Percentiles rank a stretch among this genome's conserved stretches.
These are phyloP conservation scores for Annulohypoxylon stygium DNA, from an alignment of 495 filamentous ascomycete species.

Conservation along the genomic window DNA sequence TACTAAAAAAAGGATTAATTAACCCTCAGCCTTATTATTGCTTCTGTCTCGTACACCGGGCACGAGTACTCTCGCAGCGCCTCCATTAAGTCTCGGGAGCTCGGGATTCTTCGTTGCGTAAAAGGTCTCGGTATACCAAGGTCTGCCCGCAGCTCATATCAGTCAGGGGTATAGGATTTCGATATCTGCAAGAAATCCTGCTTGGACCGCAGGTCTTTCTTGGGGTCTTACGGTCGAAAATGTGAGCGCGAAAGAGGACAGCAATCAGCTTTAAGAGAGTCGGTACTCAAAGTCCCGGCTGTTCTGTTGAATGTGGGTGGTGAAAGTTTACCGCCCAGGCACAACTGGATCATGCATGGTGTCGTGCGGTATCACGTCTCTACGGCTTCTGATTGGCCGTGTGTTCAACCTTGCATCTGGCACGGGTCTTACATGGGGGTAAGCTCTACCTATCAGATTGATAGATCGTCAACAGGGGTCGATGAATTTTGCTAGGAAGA, in stretches of 20 bases:
- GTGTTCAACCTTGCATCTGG: constrained; percentile 44
- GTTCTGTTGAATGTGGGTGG: constrained; percentile 33
- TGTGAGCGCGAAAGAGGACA: constrained; percentile 23
- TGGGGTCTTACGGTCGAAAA: constrained; percentile 14
- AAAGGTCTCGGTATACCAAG: neutral
- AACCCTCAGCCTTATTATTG: constrained; percentile 26
- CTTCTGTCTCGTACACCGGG: neutral
- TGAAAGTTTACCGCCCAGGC: constrained; percentile 49
- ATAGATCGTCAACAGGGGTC: constrained; percentile 48
- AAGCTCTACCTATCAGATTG: constrained; percentile 47
- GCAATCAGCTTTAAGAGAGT: constrained; percentile 18
- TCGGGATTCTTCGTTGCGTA: too few species aligned
- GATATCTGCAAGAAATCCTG: constrained; percentile 9
- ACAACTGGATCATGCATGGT: constrained; percentile 47
- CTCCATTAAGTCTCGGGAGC: neutral
- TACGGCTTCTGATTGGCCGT: constrained; percentile 42
- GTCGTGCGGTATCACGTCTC: constrained; percentile 47
- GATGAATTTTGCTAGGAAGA: constrained; percentile 40
- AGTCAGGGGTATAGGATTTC: neutral
- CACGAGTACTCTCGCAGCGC: neutral
- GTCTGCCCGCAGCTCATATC: neutral
- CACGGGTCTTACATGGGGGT: constrained; percentile 44
- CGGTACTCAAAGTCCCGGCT: constrained; percentile 34
- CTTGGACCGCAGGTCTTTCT: neutral
- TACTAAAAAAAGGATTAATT: constrained; percentile 30